phyloP scores from a whole-genome alignment of 1,284 basidiomycete genomes.

The Uromyces viciae-fabae region DNA sequence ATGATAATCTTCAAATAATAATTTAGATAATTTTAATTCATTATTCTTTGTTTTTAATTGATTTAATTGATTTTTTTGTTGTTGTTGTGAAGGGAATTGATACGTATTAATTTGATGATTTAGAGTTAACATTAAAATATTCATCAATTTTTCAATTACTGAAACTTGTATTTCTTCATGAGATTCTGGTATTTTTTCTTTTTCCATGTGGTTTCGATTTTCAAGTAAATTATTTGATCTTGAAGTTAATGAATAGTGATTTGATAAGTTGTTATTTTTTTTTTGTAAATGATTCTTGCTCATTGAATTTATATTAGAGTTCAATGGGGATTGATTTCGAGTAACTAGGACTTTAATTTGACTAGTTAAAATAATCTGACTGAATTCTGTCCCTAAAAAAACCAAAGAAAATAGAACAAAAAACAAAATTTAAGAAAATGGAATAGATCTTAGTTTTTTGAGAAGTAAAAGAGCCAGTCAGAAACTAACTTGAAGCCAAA shows the following conservation, averaged over 20 bases:
- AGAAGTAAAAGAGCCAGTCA: neutral
- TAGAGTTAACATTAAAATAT: neutral
- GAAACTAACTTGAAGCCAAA: conserved; percentile 1
- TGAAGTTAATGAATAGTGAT: no score
- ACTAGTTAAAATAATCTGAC: conserved; percentile 6
- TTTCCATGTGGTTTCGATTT: no score
- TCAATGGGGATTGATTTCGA: no score
- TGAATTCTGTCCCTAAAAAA: neutral
- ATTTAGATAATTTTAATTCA: neutral
- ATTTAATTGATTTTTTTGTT: no score
- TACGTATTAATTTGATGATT: neutral
- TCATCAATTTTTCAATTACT: neutral
- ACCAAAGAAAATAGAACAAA: neutral
- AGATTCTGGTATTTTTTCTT: no score
- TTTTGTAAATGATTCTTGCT: no score
- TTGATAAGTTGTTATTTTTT: no score
- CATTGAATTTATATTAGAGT: no score
- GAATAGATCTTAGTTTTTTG: neutral
- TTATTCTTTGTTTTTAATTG: no score
- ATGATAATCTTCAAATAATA: neutral
- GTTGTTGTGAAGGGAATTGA: neutral
- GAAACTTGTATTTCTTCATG: neutral
- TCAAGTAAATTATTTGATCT: no score
- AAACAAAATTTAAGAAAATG: neutral
- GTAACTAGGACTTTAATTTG: no score